Percentiles rank a stretch among this genome's conserved stretches.
Conservation (phyloP, 1,284 basidiomycete genomes). For the Pseudozyma hubeiensis region DNA sequence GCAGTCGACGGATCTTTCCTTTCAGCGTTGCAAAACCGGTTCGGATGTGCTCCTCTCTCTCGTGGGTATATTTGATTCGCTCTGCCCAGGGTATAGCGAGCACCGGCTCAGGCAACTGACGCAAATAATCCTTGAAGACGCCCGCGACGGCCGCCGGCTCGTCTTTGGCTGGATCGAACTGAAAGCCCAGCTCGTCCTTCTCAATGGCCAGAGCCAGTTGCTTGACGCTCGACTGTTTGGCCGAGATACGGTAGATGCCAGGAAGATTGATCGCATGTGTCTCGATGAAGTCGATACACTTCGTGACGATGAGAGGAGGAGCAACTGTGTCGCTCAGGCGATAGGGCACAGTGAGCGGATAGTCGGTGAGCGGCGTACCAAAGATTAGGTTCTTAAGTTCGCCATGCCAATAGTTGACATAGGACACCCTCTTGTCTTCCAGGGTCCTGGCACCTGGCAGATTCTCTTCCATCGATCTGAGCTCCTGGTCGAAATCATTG, state of each 20-base stretch:
- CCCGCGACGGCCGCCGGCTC: conserved; percentile 91
- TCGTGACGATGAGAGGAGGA: conserved; percentile 81
- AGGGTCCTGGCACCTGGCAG: conserved; percentile 70
- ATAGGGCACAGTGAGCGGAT: conserved; percentile 75
- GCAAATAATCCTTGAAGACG: conserved; percentile 89
- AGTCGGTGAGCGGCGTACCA: conserved; percentile 89
- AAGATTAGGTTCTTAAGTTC: conserved; percentile 84
- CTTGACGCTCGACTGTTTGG: conserved; percentile 85
- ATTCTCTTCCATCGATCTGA: conserved; percentile 73
- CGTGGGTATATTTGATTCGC: conserved; percentile 72
- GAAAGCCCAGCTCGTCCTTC: conserved; percentile 85
- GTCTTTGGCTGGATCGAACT: conserved; percentile 80
- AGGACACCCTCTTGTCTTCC: conserved; percentile 76
- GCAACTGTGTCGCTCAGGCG: conserved; percentile 44
- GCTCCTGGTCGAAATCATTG: conserved; percentile 75
- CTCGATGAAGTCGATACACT: conserved; percentile 88
- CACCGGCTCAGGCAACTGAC: conserved; percentile 91
- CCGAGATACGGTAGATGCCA: conserved; percentile 78
- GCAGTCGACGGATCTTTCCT: conserved; percentile 69
- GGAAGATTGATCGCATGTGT: conserved; percentile 70
- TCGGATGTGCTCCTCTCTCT: conserved; percentile 75
- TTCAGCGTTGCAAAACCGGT: conserved; percentile 64
- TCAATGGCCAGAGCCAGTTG: conserved; percentile 89
- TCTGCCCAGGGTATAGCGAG: conserved; percentile 87
- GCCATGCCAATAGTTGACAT: conserved; percentile 82